Evolutionary conservation across 805 yeast species (phyloP), one percentile per base, ranked within the genome.

Genomic region (Monosporozyma aquatica): DNA sequence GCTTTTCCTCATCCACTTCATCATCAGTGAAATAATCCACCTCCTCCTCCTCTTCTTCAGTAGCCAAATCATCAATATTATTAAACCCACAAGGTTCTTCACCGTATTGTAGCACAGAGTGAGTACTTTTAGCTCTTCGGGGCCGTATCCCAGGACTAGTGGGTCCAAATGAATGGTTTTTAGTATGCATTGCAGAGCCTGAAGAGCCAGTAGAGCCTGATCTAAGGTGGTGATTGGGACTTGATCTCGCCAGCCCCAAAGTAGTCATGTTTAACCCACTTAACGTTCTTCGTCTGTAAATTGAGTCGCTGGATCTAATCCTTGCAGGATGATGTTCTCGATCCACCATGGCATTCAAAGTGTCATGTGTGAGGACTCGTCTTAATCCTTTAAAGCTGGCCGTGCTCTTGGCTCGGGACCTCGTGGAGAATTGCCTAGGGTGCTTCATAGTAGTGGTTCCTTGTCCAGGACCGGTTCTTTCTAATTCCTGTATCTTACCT

Each of bases 11-110:
- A 29, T 58, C n/a, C n/a, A n/a, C 68, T 43, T 64, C 62, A 43
- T 65, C 46, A 21, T 43, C 48, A 62, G 68, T 65, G 45, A 66
- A 65, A n/a, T 59, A 55, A 14, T 69, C 72, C 1, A 65, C 72
- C 44, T 67, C 71, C 39, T 67, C 72, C 1, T 64, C 72, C 44
- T 67, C 71, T 39, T 67, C 71, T 41, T 64, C 71, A 5, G 54
- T 48, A 14, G 37, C 41, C 14, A 42, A 51, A 20, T 44, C 42
- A 39, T 58, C 55, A 17, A 51, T 44, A 32, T 54, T 60, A 29
- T 53, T 48, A n/a, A 20, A 22, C 3, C 22, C 14, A n/a, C 37
- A 25, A 15, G 28, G 30, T n/a, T 44, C 52, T 8, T 52, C 58
- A 9, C 53, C 52, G 18, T 54, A 40, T 25, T 54, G 61, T 24